Evolutionary conservation across 805 yeast genomes (phyloP), one percentile per base, ranked within the genome.

Genomic region (Metschnikowia kunwiensis): DNA sequence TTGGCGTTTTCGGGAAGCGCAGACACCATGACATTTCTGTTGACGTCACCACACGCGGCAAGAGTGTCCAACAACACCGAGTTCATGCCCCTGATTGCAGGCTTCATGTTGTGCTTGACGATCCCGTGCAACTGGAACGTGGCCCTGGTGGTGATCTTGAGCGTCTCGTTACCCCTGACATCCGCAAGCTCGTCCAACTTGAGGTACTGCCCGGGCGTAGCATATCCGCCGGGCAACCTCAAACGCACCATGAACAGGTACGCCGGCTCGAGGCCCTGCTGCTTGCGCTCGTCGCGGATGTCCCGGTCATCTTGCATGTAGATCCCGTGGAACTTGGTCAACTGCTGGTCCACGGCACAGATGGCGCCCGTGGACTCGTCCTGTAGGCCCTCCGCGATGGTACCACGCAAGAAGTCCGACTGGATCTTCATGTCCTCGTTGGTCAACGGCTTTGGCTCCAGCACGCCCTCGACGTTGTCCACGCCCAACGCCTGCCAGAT

Each of bases 251-350:
- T 91, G 65, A 91, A 91, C n/a, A 94, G 75, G 61, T 86, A 91
- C 33, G 94, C 95, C 12, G 97, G 97, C 65, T 91, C 97, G 46
- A 86, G 61, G 28, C 97, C 97, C 57, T 85, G 86, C 31, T 86
- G 77, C 66, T 89, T 91, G 57, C 97, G 81, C 51, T 85, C 83
- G 38, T 91, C 97, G 61, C 97, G 78, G 42, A 91, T 72, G 63
- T 91, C 97, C 70, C 97, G 86, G 60, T 91, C 97, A 62, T 91
- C 97, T 69, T 91, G 97, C 95, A 91, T 87, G 62, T 91, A 91
- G 50, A 88, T 87, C 66, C 97, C 97, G 63, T 91, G 97, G 78
- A 91, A 91, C 65, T 91, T 91, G 49, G 97, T 88, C 61, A 91
- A 65, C 65, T 89, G 97, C 65, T 88, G 95, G 63, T 88, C 97